Evolutionary conservation across 2,329 filamentous ascomycete genomes (phyloP).

Genomic region (Graphilbum fragrans): DNA sequence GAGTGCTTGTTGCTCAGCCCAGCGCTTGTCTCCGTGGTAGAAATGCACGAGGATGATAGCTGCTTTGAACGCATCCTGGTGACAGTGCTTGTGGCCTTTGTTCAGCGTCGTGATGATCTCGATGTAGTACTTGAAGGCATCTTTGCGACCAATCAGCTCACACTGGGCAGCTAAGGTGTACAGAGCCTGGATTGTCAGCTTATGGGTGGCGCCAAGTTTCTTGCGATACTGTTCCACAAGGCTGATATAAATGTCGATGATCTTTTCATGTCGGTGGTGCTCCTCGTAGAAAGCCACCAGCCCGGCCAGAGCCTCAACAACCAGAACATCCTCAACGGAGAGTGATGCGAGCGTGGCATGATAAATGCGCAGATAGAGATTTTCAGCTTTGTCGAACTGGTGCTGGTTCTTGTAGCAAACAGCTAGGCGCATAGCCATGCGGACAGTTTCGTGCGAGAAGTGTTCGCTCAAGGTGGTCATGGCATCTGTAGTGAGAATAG

Average conservation of each 20-base stretch:
- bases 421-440: constrained; percentile 20
- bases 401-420: constrained; percentile 22
- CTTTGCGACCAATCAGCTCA: constrained; percentile 17
- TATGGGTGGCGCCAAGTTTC: constrained; percentile 16
- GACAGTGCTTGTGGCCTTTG: constrained; percentile 21
- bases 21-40: constrained; percentile 30
- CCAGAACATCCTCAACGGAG: constrained; percentile 16
- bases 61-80: constrained; percentile 30
- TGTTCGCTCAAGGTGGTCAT: constrained; percentile 17
- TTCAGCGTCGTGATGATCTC: constrained; percentile 23
- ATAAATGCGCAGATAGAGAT: constrained; percentile 24
- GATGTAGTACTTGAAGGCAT: constrained; percentile 22
- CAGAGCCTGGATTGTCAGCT: constrained; percentile 21
- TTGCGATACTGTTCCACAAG: constrained; percentile 22
- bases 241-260: constrained; percentile 22
- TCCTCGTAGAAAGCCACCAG: constrained; percentile 22
- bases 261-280: constrained; percentile 24
- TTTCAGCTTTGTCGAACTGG: constrained; percentile 24
- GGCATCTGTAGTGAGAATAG: constrained; percentile 19
- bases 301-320: constrained; percentile 15
- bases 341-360: constrained; percentile 19
- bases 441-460: constrained; percentile 19
- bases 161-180: constrained; percentile 18
- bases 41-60: constrained; percentile 29
- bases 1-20: constrained; percentile 30